Percentiles rank a stretch among this genome's conserved stretches.
Evolutionary conservation across 495 filamentous ascomycete genomes (phyloP).

Genomic region (Rusavskia elegans): DNA sequence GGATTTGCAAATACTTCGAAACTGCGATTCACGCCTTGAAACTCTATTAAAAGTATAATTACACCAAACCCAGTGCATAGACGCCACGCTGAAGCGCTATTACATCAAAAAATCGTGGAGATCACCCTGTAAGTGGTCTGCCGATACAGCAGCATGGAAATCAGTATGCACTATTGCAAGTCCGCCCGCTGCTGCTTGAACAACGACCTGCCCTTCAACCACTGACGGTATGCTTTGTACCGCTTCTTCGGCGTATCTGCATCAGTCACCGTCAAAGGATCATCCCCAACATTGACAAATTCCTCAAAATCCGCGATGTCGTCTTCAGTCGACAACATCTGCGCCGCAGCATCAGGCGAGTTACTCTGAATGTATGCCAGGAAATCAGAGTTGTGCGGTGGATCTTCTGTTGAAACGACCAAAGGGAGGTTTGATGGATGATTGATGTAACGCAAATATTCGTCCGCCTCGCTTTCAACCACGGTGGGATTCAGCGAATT

Average conservation of each 20-base stretch:
- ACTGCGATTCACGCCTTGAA: slow-evolving; percentile 16
- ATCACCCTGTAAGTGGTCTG: neutral
- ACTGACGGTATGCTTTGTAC: slow-evolving; percentile 90
- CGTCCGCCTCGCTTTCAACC: slow-evolving; percentile 53
- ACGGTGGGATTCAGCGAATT: slow-evolving; percentile 71
- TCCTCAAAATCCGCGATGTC: slow-evolving; percentile 62
- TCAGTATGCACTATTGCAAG: slow-evolving; percentile 18
- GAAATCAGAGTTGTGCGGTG: slow-evolving; percentile 47
- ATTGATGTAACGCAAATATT: slow-evolving; percentile 80
- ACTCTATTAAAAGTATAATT: slow-evolving; percentile 20
- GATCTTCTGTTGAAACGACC: slow-evolving; percentile 58
- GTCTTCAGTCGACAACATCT: slow-evolving; percentile 34
- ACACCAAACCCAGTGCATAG: neutral
- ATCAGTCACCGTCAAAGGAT: slow-evolving; percentile 72
- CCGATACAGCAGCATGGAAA: slow-evolving; percentile 6
- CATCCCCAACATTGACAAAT: slow-evolving; percentile 58
- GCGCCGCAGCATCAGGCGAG: slow-evolving; percentile 16
- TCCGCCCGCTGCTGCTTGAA: slow-evolving; percentile 80
- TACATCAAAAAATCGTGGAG: neutral
- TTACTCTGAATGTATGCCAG: slow-evolving; percentile 50
- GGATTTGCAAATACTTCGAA: slow-evolving; percentile 1
- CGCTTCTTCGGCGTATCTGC: slow-evolving; percentile 79
- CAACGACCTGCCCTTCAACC: slow-evolving; percentile 80
- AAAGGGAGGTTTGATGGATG: slow-evolving; percentile 83
- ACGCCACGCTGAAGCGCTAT: neutral